Evolutionary conservation across 768 basidiomycete genomes (phyloP), one percentile per base, ranked within the genome.

Genomic region (Crassisporium funariophilum): DNA sequence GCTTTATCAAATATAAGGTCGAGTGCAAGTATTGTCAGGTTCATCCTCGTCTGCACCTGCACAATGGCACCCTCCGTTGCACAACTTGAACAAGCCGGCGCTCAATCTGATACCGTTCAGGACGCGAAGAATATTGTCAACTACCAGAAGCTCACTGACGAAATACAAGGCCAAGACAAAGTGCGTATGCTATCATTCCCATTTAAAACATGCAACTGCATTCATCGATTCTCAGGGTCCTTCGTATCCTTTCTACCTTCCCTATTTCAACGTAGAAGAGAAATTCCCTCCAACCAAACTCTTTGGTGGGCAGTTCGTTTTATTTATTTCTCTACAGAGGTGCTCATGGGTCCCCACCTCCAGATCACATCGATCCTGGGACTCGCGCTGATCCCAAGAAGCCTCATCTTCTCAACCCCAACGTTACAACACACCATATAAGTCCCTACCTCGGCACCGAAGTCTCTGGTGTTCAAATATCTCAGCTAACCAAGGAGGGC

Each of bases 371-470:
- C 39, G 77, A 80, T 44, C 68, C 74, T 7, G 78, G 78, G 20
- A 45, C 58, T 5, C 71, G 72, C 38, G 79, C 80, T 19, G 70
- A 81, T 58, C 74, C 68, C 42, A 63, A 70, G 24, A 81, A 81
- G 52, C 78, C 78, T 23, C 66, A 79, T 56, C 68, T 81, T 8
- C 70, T 81, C 22, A 68, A 55, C 4, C 52, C 69, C 25, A 72
- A 73, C 47, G 63, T 67, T 10, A 70, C 49, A 12, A 57, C 68
- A 3, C 60, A 53, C 34, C 55, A 81, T 45, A 53, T 82, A 41
- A 75, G 69, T 59, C 78, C 77, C 0, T 79, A 75, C 63, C 55
- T 81, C 46, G 80, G 79, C 17, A 77, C 78, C 4, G 76, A 79
- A 46, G 52, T 81, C 48, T 58, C 57, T 12, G 79, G 77, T 2